Base-by-base conservation (phyloP, 306 rosid genomes). In the Rosa multiflora region DNA sequence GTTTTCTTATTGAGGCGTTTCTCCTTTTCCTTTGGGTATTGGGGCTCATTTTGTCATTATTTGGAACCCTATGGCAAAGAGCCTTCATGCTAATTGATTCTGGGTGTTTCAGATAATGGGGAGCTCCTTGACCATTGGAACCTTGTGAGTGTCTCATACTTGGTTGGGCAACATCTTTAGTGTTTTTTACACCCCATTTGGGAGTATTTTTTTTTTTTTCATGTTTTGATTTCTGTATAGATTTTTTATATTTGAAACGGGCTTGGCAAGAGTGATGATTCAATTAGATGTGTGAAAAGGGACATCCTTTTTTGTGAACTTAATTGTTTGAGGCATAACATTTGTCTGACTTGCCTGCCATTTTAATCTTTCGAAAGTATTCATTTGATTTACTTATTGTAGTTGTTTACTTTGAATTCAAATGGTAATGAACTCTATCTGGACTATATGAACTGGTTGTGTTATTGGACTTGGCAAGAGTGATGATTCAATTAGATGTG, bases 401-500 rank as follows among this genome's bases (percentile, higher is more conserved):
- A 12, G 4, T 29, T 62, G 18, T 29, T 14, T 63, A 1, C 42
- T 12, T 63, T 29, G 44, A 64, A 12, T 32, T 14, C 5, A 61
- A 23, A 26, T 61, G 39, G 12, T 20, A 7, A 26, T 8, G n/a
- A 53, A 52, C n/a, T 52, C n/a, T 52, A 32, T 32, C 58, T 52
- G 21, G 5, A 52, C n/a, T 11, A 1, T 26, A 10, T 21, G 29
- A 10, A 23, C 4, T 63, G 8, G 20, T 32, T 32, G 4, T 32
- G 9, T 14, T 35, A 35, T 6, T 29, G 43, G 40, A 61, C 67
- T 61, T 64, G 71, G 85, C 86, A 79, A 78, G 97, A 39, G 76
- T 91, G 91, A 90, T 86, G 92, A 88, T 39, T 87, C 95, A 90
- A 90, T 88, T 88, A 91, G 89, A 87, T 88, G 93, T 69, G 82